Evolutionary conservation across 805 yeast genomes (phyloP).

Genomic region (Candida vaughaniae): DNA sequence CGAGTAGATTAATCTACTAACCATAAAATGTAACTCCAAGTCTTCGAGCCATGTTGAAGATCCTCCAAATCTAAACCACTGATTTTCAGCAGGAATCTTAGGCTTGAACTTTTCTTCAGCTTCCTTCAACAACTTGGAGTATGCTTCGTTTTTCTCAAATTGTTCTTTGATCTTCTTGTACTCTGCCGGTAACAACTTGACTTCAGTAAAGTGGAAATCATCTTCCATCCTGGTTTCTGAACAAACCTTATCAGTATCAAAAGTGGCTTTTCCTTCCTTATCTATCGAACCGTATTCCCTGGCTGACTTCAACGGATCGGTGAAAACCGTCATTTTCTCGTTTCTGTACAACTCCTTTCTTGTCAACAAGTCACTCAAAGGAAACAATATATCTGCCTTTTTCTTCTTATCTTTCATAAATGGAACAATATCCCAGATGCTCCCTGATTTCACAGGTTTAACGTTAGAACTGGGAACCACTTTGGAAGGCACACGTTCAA

Average conservation of each 20-base stretch:
- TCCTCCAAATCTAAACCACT: slow-evolving; percentile 35
- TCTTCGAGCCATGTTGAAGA: slow-evolving; percentile 32
- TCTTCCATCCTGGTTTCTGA: slow-evolving; percentile 11
- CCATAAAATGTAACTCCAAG: slow-evolving; percentile 31
- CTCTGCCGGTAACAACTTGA: slow-evolving; percentile 18
- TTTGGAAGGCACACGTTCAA: slow-evolving; percentile 2
- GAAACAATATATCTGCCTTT: slow-evolving; percentile 4
- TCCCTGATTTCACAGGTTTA: slow-evolving; percentile 1
- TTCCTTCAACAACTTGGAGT: slow-evolving; percentile 14
- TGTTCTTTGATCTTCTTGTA: slow-evolving; percentile 12
- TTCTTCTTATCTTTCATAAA: neutral
- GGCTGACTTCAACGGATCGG: slow-evolving; percentile 17
- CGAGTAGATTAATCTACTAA: slow-evolving; percentile 26
- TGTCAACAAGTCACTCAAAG: slow-evolving; percentile 9
- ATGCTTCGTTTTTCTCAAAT: slow-evolving; percentile 9
- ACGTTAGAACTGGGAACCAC: slow-evolving; percentile 7
- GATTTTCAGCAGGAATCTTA: slow-evolving; percentile 19
- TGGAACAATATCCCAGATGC: slow-evolving; percentile 4
- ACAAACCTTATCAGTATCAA: slow-evolving; percentile 16
- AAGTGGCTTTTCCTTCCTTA: slow-evolving; percentile 8
- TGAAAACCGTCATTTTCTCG: slow-evolving; percentile 13
- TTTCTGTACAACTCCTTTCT: slow-evolving; percentile 7
- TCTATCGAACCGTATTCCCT: neutral
- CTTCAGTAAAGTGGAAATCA: slow-evolving; percentile 15
- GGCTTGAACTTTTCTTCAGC: slow-evolving; percentile 19